Base-by-base conservation (phyloP, 1,284 basidiomycete genomes). In the Grifola frondosa region DNA sequence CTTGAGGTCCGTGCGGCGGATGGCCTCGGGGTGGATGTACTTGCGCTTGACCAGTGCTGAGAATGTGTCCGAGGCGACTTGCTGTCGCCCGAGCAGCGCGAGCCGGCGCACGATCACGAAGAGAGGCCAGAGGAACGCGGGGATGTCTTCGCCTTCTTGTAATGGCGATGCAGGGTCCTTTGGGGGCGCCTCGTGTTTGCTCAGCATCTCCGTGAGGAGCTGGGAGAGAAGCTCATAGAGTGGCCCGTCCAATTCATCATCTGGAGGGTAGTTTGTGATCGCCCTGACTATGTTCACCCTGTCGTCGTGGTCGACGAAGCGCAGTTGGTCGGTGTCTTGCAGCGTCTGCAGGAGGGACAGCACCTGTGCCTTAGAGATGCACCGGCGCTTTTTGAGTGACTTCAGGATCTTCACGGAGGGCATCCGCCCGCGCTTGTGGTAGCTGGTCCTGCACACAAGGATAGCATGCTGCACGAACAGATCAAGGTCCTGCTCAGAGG, bases 1-100 rank as follows among this genome's bases (percentile, higher is more conserved):
- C 60, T 54, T 11, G 57, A 64, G 39, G 12, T 65, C 59, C 16
- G 55, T 45, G 20, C 53, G 39, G n/a, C 65, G 52, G 28, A 80
- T 56, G 1, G 73, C 69, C 48, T 71, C 67, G 3, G 64, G 39
- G 17, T 75, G 59, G 36, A 75, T 50, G 30, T 58, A 55, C 6
- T 59, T 52, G 19, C 38, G 53, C 16, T 63, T 45, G 13, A 66
- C 61, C 22, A 84, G 69, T 5, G 37, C 17, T 10, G 50, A 44
- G 35, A 64, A 45, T n/a, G 59, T 37, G 5, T 46, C 42, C n/a
- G 59, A 47, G 1, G 60, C 56, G 9, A 38, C 28, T n/a, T 30
- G n/a, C 23, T 44, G 52, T 15, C 45, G 23, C 12, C 43, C 48
- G 10, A 42, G 15, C 11, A 29, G 24, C 3, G 57, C 48, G 22